Evolutionary conservation across 192 early-diverging fungal species (phyloP), one percentile per base, ranked within the genome.

Genomic region (Dissophora ornata): DNA sequence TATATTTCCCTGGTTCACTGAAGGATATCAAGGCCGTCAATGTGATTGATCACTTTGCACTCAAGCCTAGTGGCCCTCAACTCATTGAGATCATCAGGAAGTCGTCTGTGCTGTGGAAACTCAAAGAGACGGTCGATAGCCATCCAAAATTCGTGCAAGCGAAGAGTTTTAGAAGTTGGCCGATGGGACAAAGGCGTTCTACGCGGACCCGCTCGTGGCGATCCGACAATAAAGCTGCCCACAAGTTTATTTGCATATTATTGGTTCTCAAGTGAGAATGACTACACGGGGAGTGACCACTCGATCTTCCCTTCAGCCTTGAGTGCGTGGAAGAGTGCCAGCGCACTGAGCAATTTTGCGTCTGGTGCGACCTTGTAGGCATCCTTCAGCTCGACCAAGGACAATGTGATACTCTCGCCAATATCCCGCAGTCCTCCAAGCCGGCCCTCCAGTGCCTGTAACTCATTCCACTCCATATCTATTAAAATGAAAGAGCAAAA

Each of bases 391-490:
- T 83, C 75, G 1, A 92, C 88, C 16, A 96, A 51, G 34, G 85
- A 79, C 34, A 95, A 57, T 0, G 88, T 84, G 41, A 96, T 96
- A 16, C 75, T 81, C 74, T 96, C 95, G 16, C 93, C 95, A 36
- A 92, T 85, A 10, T 89, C 87, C 11, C 89, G 79, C 26, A 94
- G 80, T 6, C 95, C 93, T 16, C 86, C 73, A 6, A 93, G 55
- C 51, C 83, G 86, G 12, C 88, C 93, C 57, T 85, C 82, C 16
- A 96, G 61, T 3, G 57, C 49, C 4, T 79, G 64, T 7, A 96
- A 81, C 24, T 95, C 83, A 2, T 73, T 38, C 9, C 61, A 61
- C 6, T 47, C 50, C 71, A 79, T 79, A n/a, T 82, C 81, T 77
- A 40, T 6, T 16, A 6, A 6, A n/a, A n/a, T n/a, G n/a, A n/a